phyloP scores from a whole-genome alignment of 1,284 basidiomycete genomes.

The Pseudomicrostroma phylloplanum region DNA sequence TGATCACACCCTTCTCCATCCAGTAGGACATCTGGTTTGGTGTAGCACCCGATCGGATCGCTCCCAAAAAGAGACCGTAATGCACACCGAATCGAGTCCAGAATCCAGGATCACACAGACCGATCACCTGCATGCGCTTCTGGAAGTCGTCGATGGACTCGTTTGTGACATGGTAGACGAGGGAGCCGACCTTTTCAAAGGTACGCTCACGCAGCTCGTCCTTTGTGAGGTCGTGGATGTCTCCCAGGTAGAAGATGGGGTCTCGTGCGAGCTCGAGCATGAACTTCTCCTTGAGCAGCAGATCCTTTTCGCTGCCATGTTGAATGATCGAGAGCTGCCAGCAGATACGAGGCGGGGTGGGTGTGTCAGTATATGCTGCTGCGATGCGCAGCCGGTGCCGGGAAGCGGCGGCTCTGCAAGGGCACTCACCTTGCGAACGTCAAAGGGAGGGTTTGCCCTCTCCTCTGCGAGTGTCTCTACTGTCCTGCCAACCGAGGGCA shows the following conservation, averaged over 20 bases:
- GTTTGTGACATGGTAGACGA: conserved; percentile 44
- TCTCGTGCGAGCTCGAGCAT: conserved; percentile 57
- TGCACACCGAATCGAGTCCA: conserved; percentile 59
- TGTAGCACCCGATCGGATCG: conserved; percentile 40
- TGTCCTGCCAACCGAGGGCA: conserved; percentile 18
- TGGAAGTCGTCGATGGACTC: conserved; percentile 52
- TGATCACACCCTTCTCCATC: conserved; percentile 57
- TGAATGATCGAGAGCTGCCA: conserved; percentile 51
- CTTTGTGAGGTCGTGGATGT: conserved; percentile 59
- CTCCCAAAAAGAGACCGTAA: conserved; percentile 57
- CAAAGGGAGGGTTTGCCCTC: conserved; percentile 55
- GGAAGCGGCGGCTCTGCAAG: no score
- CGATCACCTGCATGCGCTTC: conserved; percentile 56
- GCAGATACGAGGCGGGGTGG: background rate
- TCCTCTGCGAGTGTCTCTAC: conserved; percentile 52
- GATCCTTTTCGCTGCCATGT: conserved; percentile 49
- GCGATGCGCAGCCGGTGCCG: no score
- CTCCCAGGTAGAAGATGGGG: conserved; percentile 56
- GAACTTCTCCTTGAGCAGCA: conserved; percentile 48
- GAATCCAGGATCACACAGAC: conserved; percentile 55
- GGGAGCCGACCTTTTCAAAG: conserved; percentile 28
- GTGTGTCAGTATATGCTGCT: background rate
- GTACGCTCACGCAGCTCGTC: conserved; percentile 54
- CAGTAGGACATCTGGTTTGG: conserved; percentile 55
- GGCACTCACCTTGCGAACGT: conserved; percentile 51